These are phyloP conservation scores for Metschnikowia reukaufii DNA, from an alignment of 805 yeast genomes.

Conservation along the genomic window DNA sequence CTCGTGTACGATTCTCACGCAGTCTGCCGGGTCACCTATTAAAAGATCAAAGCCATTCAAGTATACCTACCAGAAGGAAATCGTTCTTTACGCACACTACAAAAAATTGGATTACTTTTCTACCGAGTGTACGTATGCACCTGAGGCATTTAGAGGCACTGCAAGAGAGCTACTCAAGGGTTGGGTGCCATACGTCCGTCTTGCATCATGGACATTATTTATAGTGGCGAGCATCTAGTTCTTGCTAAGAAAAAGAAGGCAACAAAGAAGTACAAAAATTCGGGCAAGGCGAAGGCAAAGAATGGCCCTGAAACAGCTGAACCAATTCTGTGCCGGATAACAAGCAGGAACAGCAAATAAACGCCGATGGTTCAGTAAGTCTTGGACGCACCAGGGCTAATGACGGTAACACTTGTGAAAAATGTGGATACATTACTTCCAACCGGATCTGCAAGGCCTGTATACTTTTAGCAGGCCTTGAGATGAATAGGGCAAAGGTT, in stretches of 20 bases:
- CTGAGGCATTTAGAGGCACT: constrained; percentile 97
- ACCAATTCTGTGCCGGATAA: not conserved
- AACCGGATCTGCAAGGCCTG: constrained; percentile 94
- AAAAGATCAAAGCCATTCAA: constrained; percentile 95
- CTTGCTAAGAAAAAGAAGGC: constrained; percentile 55
- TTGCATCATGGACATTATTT: constrained; percentile 90
- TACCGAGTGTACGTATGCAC: constrained; percentile 97
- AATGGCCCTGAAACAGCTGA: not conserved
- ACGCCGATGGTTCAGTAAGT: constrained; percentile 62
- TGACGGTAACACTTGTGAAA: constrained; percentile 77
- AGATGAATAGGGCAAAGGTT: constrained; percentile 68
- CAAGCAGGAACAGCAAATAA: constrained; percentile 49
- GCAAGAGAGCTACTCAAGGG: constrained; percentile 91
- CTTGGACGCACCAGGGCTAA: constrained; percentile 27
- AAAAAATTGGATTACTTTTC: constrained; percentile 93
- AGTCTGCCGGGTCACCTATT: constrained; percentile 80
- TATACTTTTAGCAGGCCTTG: constrained; percentile 78
- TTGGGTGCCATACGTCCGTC: constrained; percentile 89
- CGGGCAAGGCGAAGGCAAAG: constrained; percentile 19
- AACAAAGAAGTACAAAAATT: constrained; percentile 37
- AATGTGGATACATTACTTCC: constrained; percentile 89
- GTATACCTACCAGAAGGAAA: constrained; percentile 94
- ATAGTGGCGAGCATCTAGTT: constrained; percentile 85
- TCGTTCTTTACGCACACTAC: constrained; percentile 95
- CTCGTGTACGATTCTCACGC: constrained; percentile 83